These are phyloP conservation scores for Gorgonomyces haynaldii DNA, from an alignment of 192 early-diverging fungal species.

Conservation along the genomic window DNA sequence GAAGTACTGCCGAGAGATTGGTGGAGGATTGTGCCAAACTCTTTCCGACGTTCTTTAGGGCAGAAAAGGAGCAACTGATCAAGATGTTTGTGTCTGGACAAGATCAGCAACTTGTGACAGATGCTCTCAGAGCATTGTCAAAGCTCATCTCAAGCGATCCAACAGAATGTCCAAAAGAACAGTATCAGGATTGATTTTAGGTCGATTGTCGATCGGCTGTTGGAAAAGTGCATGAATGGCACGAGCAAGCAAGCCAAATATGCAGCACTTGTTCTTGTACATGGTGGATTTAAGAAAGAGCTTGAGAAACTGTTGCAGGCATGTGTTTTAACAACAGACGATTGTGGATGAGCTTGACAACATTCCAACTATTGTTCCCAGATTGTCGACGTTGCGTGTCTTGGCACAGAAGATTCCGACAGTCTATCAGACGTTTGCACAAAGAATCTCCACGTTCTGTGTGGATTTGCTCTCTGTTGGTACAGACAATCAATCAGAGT, in stretches of 20 bases:
- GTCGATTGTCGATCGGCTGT: slow-evolving; percentile 26
- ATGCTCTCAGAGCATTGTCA: slow-evolving; percentile 53
- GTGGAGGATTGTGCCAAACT: slow-evolving; percentile 38
- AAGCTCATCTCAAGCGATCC: slow-evolving; percentile 60
- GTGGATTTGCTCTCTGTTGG: too few species aligned
- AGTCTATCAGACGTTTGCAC: too few species aligned
- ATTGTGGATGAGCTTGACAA: too few species aligned
- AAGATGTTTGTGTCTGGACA: slow-evolving; percentile 21
- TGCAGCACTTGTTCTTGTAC: too few species aligned
- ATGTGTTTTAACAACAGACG: too few species aligned
- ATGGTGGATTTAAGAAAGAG: too few species aligned
- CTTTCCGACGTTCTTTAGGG: slow-evolving; percentile 50
- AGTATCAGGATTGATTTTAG: slow-evolving; percentile 14
- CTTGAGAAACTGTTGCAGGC: too few species aligned
- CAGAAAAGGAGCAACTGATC: slow-evolving; percentile 39
- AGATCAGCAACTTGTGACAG: slow-evolving; percentile 24
- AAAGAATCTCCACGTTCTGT: too few species aligned
- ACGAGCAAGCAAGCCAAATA: slow-evolving; percentile 53
- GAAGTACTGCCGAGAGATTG: slow-evolving; percentile 33
- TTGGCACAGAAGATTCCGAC: too few species aligned
- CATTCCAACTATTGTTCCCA: too few species aligned
- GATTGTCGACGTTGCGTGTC: too few species aligned
- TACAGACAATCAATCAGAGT: too few species aligned
- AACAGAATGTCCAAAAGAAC: slow-evolving; percentile 25
- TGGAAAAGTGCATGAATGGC: slow-evolving; percentile 39